Evolutionary conservation across 495 filamentous ascomycete genomes (phyloP).

Genomic region (Chaetomidium leptoderma): DNA sequence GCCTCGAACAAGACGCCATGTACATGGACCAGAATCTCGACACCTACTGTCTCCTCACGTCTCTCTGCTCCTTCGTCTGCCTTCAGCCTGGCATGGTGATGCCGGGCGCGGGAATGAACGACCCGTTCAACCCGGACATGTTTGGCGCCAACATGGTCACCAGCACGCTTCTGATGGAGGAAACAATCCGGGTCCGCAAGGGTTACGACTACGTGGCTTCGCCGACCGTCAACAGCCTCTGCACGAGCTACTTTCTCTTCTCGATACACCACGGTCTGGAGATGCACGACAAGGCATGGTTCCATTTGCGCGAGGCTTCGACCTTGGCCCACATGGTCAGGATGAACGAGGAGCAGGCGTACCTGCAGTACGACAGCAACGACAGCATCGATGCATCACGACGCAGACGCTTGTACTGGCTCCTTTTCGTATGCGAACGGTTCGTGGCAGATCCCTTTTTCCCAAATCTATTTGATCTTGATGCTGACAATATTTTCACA

Average conservation of each 20-base stretch:
- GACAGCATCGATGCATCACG: slow-evolving; percentile 52
- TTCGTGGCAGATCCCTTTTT: slow-evolving; percentile 28
- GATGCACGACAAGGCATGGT: slow-evolving; percentile 68
- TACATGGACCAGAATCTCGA: slow-evolving; percentile 63
- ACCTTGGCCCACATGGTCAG: slow-evolving; percentile 55
- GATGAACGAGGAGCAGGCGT: slow-evolving; percentile 60
- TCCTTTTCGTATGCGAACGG: slow-evolving; percentile 69
- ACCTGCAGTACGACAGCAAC: slow-evolving; percentile 49
- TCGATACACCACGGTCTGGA: slow-evolving; percentile 70
- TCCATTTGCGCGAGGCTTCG: slow-evolving; percentile 66
- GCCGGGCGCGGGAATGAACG: slow-evolving; percentile 38
- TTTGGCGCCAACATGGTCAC: slow-evolving; percentile 51
- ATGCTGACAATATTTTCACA: slow-evolving; percentile 24
- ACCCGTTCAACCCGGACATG: slow-evolving; percentile 52
- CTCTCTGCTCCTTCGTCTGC: slow-evolving; percentile 79
- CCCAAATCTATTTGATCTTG: neutral
- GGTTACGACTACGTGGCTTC: slow-evolving; percentile 69
- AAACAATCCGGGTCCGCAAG: slow-evolving; percentile 69
- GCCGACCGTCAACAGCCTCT: slow-evolving; percentile 61
- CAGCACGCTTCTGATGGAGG: slow-evolving; percentile 65
- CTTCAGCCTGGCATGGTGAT: slow-evolving; percentile 74
- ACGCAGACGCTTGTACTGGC: slow-evolving; percentile 63
- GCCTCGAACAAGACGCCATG: slow-evolving; percentile 59
- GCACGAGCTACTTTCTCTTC: slow-evolving; percentile 79
- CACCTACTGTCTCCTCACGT: slow-evolving; percentile 72